Conservation (phyloP, 176 grass and related monocot species). For the Ensete ventricosum region DNA sequence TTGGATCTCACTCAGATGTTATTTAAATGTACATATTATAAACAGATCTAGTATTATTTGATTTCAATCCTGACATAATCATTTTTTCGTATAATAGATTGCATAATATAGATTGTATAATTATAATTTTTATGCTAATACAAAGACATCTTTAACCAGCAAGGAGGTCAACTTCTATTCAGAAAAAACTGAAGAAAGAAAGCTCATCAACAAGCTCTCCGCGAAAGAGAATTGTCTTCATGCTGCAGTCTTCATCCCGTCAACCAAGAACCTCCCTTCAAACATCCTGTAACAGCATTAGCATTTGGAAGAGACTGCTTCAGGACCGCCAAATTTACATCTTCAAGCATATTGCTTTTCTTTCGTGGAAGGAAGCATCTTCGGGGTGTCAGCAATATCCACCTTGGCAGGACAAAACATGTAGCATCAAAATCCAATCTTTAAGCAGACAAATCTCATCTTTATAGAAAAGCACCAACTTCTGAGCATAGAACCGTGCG, state of each 20-base stretch:
- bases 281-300: neutral
- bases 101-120: too few species aligned
- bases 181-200: neutral
- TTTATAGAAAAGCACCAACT: neutral
- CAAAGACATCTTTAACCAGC: constrained; percentile 31
- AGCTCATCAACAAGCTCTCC: neutral
- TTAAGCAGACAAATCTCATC: neutral
- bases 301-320: neutral
- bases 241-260: neutral
- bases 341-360: neutral
- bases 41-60: too few species aligned
- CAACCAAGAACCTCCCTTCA: neutral
- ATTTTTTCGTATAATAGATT: too few species aligned
- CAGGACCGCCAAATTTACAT: neutral
- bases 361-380: neutral
- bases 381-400: neutral
- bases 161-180: too few species aligned
- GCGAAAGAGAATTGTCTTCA: neutral
- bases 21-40: too few species aligned
- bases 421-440: constrained; percentile 7
- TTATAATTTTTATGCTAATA: too few species aligned
- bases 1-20: too few species aligned
- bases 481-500: neutral
- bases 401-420: neutral
- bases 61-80: too few species aligned